These are phyloP conservation scores for Aspergillus ellipticus DNA, from an alignment of 495 filamentous ascomycete genomes.

Conservation along the genomic window DNA sequence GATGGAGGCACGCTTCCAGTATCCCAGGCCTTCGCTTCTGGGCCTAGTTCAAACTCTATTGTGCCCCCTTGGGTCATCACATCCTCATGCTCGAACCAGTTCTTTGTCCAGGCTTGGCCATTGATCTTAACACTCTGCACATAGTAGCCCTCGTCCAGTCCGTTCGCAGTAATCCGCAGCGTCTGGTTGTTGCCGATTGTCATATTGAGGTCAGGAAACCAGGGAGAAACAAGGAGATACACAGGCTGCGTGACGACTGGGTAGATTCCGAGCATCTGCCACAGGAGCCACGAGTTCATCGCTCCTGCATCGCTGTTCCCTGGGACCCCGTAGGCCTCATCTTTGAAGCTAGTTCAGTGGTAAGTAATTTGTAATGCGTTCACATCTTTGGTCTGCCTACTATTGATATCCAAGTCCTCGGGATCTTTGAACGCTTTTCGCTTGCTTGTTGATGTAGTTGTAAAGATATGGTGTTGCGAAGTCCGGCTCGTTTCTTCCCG, in stretches of 20 bases:
- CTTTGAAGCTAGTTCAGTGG: slow-evolving; percentile 24
- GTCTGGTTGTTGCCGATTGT: slow-evolving; percentile 51
- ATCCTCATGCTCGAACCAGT: slow-evolving; percentile 62
- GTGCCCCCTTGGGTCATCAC: slow-evolving; percentile 59
- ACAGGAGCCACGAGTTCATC: slow-evolving; percentile 67
- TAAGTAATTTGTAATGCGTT: not conserved
- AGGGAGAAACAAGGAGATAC: slow-evolving; percentile 61
- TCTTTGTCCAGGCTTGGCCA: slow-evolving; percentile 37
- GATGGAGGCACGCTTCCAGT: slow-evolving; percentile 56
- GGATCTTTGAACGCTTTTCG: slow-evolving; percentile 52
- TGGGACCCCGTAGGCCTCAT: slow-evolving; percentile 51
- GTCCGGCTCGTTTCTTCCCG: slow-evolving; percentile 55
- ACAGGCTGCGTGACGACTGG: slow-evolving; percentile 62
- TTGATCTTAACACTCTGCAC: slow-evolving; percentile 48
- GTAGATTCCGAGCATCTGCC: slow-evolving; percentile 69
- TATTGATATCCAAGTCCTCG: slow-evolving; percentile 52
- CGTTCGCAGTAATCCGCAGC: slow-evolving; percentile 52
- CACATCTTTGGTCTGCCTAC: slow-evolving; percentile 32
- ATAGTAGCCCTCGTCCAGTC: slow-evolving; percentile 48
- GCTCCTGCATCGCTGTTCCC: slow-evolving; percentile 69
- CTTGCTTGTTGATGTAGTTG: slow-evolving; percentile 62
- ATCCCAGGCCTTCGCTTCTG: slow-evolving; percentile 50
- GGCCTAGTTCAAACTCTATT: slow-evolving; percentile 59
- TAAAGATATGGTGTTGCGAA: slow-evolving; percentile 66
- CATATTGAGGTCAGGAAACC: slow-evolving; percentile 58